phyloP scores from a whole-genome alignment of 192 early-diverging fungal genomes.

The Entrophospora sp. region DNA sequence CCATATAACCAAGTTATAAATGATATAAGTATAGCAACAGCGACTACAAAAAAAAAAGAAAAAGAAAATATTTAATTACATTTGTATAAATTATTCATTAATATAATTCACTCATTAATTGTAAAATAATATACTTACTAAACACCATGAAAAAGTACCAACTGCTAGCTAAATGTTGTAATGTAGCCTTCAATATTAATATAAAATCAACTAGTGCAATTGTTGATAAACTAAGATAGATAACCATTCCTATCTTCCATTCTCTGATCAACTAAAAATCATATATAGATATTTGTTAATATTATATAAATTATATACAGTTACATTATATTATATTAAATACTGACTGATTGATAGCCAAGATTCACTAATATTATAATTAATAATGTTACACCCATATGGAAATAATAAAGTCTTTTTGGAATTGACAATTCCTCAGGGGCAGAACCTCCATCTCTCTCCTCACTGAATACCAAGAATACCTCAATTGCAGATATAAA shows the following conservation, averaged over 20 bases:
- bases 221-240: not conserved
- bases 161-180: not conserved
- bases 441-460: not conserved
- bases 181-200: not conserved
- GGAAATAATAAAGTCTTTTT: not conserved
- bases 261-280: conserved; percentile 7
- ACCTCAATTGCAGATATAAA: conserved; percentile 61
- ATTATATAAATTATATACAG: not conserved
- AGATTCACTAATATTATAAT: not conserved
- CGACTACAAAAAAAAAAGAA: not conserved
- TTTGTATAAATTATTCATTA: not conserved
- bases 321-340: not conserved
- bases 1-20: not conserved
- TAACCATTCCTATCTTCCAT: not conserved
- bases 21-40: not conserved
- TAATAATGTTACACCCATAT: not conserved
- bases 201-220: conserved; percentile 1
- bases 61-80: not conserved
- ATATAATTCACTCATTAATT: not conserved
- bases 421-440: not conserved
- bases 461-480: conserved; percentile 38
- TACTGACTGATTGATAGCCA: not conserved
- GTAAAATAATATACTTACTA: not conserved
- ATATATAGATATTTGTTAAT: not conserved
- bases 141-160: conserved; percentile 8